Percentiles rank a stretch among this genome's conserved stretches.
These are phyloP conservation scores for Colletotrichum paranaense DNA, from an alignment of 2,329 filamentous ascomycete species.

Conservation along the genomic window DNA sequence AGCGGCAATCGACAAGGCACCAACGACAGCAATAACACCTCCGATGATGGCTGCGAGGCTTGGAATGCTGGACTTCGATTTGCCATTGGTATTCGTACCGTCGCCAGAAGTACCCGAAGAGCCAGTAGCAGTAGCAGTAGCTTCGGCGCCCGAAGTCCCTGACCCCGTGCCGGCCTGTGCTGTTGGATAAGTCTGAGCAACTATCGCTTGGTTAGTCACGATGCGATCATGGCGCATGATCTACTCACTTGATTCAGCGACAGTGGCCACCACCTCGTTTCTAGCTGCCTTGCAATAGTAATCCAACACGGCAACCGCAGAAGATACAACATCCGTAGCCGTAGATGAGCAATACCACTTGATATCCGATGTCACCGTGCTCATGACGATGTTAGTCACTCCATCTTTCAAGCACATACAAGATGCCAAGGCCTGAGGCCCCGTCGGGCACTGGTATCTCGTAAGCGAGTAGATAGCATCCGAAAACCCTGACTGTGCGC, in stretches of 20 bases:
- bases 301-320: slow-evolving; percentile 57
- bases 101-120: slow-evolving; percentile 1
- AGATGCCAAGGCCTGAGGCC: slow-evolving; percentile 61
- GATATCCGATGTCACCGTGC: slow-evolving; percentile 55
- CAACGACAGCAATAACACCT: slow-evolving; percentile 37
- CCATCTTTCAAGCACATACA: slow-evolving; percentile 63
- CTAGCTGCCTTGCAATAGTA: slow-evolving; percentile 63
- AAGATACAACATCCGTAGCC: slow-evolving; percentile 56
- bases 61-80: slow-evolving; percentile 30
- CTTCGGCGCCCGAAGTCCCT: slow-evolving; percentile 2
- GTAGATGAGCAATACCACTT: slow-evolving; percentile 57
- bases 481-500: slow-evolving; percentile 57
- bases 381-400: slow-evolving; percentile 56
- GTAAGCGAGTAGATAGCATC: slow-evolving; percentile 52
- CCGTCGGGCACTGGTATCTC: slow-evolving; percentile 54
- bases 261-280: slow-evolving; percentile 52
- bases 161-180: slow-evolving; percentile 30
- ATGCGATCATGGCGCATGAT: slow-evolving; percentile 28
- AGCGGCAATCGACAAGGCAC: slow-evolving; percentile 40
- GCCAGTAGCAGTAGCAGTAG: slow-evolving; percentile 6
- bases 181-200: slow-evolving; percentile 41
- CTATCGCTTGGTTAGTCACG: slow-evolving; percentile 35
- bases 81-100: slow-evolving; percentile 11
- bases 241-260: slow-evolving; percentile 51
- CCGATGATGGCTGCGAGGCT: slow-evolving; percentile 48